Base-by-base conservation (phyloP, 768 basidiomycete genomes). In the Asterophora parasitica region DNA sequence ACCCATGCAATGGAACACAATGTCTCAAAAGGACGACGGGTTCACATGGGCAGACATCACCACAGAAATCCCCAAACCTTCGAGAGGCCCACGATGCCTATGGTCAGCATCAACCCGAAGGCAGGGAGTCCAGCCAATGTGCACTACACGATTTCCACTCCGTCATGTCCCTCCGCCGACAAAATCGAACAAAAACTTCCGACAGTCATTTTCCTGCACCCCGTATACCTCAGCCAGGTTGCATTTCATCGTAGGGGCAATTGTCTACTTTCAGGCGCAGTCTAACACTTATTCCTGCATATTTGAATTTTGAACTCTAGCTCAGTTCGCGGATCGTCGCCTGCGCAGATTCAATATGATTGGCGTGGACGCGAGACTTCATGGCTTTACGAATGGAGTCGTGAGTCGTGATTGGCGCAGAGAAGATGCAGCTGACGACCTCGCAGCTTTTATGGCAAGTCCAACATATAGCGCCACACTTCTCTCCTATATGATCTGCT, bases 301-400 rank as follows among this genome's bases (percentile, higher is more conserved):
- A 4, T 33, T n/a, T n/a, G n/a, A n/a, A n/a, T n/a, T n/a, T n/a
- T n/a, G n/a, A 10, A 13, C 32, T 52, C 36, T 31, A 69, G 69
- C 53, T 6, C 67, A 68, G 52, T 71, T 65, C 42, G 46, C 58
- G 3, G 64, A 65, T 45, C 57, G 59, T 1, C 27, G 56, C 16
- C 42, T 72, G n/a, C 57, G 71, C 31, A 57, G 68, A 13, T 71
- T 68, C 56, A 72, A 72, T 45, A 58, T 70, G 4, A 49, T 72
- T 26, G 61, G 59, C 16, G 38, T 69, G 5, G 70, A 72, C 44
- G 51, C 61, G 19, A 51, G 69, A 27, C 50, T 58, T 31, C 66
- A 70, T 54, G 70, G 71, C 1, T 52, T 55, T 7, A 70, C 68
- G 2, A 48, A 48, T n/a, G 67, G 64, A 4, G 20, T 42, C 5